Evolutionary conservation across 1,139 yeast species (phyloP).

Genomic region (Pichia sp.): DNA sequence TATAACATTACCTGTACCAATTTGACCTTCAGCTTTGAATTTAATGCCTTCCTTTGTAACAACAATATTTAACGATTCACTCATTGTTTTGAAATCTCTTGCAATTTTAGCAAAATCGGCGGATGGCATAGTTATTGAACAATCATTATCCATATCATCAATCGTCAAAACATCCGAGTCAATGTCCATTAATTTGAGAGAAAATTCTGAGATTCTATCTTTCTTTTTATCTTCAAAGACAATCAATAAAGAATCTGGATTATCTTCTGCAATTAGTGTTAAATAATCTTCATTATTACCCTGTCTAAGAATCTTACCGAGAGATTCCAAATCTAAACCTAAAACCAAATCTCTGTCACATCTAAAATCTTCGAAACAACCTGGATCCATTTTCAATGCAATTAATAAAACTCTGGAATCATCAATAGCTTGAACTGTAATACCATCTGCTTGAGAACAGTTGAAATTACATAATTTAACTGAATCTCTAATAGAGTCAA

Average conservation of each 20-base stretch:
- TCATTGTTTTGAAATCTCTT: conserved; percentile 77
- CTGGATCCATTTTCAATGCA: conserved; percentile 78
- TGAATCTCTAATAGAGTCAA: conserved; percentile 89
- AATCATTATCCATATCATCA: conserved; percentile 89
- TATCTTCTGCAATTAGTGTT: conserved; percentile 86
- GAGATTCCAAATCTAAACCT: conserved; percentile 83
- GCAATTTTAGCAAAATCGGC: conserved; percentile 83
- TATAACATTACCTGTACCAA: conserved; percentile 82
- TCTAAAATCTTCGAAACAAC: conserved; percentile 89
- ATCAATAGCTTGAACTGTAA: conserved; percentile 95
- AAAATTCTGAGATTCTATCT: conserved; percentile 89
- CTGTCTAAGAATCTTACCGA: conserved; percentile 82
- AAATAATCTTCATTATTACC: conserved; percentile 87
- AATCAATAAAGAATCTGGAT: conserved; percentile 74
- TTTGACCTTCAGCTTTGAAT: conserved; percentile 86
- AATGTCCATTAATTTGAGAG: conserved; percentile 89
- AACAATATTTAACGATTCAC: conserved; percentile 79
- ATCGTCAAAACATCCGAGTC: conserved; percentile 91
- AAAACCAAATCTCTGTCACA: conserved; percentile 91
- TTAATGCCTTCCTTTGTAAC: conserved; percentile 92
- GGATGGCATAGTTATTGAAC: conserved; percentile 83
- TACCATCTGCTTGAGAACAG: conserved; percentile 82
- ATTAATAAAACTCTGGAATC: conserved; percentile 93
- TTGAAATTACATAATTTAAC: conserved; percentile 94
- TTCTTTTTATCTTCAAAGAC: conserved; percentile 86